Conservation (phyloP, 177 flowering plant species). For the Vitis hybrid region DNA sequence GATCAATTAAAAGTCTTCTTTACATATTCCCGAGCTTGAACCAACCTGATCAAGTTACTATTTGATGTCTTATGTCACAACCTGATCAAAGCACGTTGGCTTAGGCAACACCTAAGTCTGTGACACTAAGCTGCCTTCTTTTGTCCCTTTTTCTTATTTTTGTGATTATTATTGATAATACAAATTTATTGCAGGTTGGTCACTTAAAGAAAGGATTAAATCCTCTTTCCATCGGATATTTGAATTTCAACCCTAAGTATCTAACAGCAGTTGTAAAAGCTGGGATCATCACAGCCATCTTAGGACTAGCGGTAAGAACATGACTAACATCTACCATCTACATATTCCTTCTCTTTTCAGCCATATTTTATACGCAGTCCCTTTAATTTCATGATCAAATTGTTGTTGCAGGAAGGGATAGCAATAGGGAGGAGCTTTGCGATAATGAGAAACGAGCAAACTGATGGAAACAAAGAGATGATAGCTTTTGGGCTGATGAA, state of each 20-base stretch:
- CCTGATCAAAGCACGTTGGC: too few species aligned
- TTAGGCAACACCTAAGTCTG: too few species aligned
- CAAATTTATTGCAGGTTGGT: slow-evolving; percentile 57
- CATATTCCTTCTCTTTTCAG: too few species aligned
- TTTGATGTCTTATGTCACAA: too few species aligned
- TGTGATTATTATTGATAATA: neutral
- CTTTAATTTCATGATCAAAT: too few species aligned
- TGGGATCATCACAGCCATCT: slow-evolving; percentile 59
- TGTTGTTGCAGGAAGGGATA: slow-evolving; percentile 69
- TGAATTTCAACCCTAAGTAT: slow-evolving; percentile 56
- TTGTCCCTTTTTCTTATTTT: neutral
- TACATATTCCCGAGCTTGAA: too few species aligned
- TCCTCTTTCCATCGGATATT: slow-evolving; percentile 47
- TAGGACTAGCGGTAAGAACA: slow-evolving; percentile 71
- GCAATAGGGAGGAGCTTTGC: slow-evolving; percentile 93
- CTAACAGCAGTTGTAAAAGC: slow-evolving; percentile 44
- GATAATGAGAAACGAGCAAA: slow-evolving; percentile 52
- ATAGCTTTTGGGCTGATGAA: slow-evolving; percentile 93
- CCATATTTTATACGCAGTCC: too few species aligned
- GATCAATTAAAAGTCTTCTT: too few species aligned
- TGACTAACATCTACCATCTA: too few species aligned
- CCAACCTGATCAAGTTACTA: too few species aligned
- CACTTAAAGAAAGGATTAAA: slow-evolving; percentile 73
- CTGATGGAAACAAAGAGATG: slow-evolving; percentile 96
- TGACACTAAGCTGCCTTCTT: too few species aligned